A percentile compares a stretch with the other conserved stretches of the same genome.
phyloP scores from a whole-genome alignment of 2,329 filamentous ascomycete species.

The Peltaster fructicola region DNA sequence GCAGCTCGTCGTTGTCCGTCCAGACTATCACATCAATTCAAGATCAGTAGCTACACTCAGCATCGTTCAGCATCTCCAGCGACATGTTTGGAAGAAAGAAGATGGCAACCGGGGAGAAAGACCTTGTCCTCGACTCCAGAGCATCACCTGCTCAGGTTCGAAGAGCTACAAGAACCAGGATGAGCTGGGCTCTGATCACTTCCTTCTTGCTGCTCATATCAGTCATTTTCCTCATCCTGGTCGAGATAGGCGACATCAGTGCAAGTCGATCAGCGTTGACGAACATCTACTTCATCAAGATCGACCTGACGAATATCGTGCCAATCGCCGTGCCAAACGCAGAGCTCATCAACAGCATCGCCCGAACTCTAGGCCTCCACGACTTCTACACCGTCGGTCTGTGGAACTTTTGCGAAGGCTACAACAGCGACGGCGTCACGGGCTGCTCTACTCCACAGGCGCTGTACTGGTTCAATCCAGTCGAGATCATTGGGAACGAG shows the following conservation, averaged over 20 bases:
- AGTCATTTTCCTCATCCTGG: constrained; percentile 63
- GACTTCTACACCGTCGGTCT: constrained; percentile 89
- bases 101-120: no score
- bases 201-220: constrained; percentile 55
- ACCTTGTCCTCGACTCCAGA: no score
- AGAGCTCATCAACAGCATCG: constrained; percentile 68
- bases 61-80: no score
- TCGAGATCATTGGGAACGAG: constrained; percentile 62
- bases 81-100: no score
- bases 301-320: constrained; percentile 70
- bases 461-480: constrained; percentile 83
- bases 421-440: constrained; percentile 55
- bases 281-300: constrained; percentile 66
- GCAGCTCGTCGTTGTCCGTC: no score
- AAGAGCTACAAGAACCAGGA: constrained; percentile 34
- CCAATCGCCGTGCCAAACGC: constrained; percentile 54
- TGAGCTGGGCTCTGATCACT: constrained; percentile 45
- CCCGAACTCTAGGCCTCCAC: constrained; percentile 68
- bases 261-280: constrained; percentile 40
- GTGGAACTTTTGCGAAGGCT: constrained; percentile 87
- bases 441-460: constrained; percentile 51
- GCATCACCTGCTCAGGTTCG: constrained; percentile 27
- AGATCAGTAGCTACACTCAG: no score
- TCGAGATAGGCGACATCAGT: constrained; percentile 59
- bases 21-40: no score